Base-by-base conservation (phyloP, 2,329 filamentous ascomycete genomes). In the Lachnellula hyalina region DNA sequence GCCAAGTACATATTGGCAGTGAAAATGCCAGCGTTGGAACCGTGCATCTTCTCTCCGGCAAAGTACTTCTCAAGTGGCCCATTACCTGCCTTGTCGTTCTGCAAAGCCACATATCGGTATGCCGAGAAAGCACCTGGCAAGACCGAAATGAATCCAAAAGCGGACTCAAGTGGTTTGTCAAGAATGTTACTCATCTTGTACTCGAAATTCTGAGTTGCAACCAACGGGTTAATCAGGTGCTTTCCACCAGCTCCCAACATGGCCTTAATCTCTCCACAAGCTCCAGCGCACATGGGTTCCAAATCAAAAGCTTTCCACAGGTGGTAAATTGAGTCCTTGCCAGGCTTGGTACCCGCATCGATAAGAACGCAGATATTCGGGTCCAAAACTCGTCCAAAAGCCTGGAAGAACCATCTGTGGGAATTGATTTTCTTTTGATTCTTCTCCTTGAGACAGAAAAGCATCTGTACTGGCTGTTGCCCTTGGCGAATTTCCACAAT, bases 361-460 rank as follows among this genome's bases (percentile, higher is more conserved):
- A 99, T 83, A 51, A 99, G 81, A 11, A 97, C 93, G 68, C 94
- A 97, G 64, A 99, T 96, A 67, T 97, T 97, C 40, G 94, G 94
- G 60, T 97, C 87, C 45, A 99, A 75, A 3, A 97, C 89, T 21
- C 86, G 83, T 34, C 94, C 94, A 70, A 99, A 99, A 0, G 93
- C 94, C 64, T 95, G 88, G 80, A 99, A 99, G 76, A 99, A 97
- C 94, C 94, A 99, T 70, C 94, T 81, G 72, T 99, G 94, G 0
- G 94, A 97, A 71, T 99, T 99, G 82, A 99, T 99, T 80, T 99
- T 99, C 79, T 99, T 99, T 76, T 96, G 92, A 70, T 99, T 99
- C 82, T 96, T 97, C 70, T 99, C 94, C 77, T 99, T 99, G 58
- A 99, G 74, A 71, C 94, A 99, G 77, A 99, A 99, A 4, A 99